Evolutionary conservation across 2,329 filamentous ascomycete species (phyloP).

Genomic region (Coleophoma crateriformis): DNA sequence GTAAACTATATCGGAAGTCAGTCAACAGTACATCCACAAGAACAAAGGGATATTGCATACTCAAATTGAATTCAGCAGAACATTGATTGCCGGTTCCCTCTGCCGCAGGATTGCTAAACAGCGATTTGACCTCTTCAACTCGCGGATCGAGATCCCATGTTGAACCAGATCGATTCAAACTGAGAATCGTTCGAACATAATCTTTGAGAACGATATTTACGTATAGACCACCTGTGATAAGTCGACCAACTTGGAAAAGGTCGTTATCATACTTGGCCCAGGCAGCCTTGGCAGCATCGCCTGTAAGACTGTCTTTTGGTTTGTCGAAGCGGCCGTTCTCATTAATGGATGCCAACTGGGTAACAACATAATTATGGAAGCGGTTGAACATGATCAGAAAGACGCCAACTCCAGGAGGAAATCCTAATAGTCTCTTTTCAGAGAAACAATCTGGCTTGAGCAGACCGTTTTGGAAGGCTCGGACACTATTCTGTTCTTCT

Average conservation of each 20-base stretch:
- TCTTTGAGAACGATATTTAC: conserved; percentile 75
- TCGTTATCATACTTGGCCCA: conserved; percentile 73
- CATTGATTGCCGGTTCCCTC: conserved; percentile 76
- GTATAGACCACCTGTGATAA: conserved; percentile 71
- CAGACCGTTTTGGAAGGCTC: conserved; percentile 64
- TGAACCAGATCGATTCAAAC: conserved; percentile 21
- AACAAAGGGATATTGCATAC: conserved; percentile 5
- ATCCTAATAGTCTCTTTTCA: conserved; percentile 63
- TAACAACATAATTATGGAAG: conserved; percentile 75
- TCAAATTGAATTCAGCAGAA: conserved; percentile 83
- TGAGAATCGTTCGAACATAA: conserved; percentile 64
- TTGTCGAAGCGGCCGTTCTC: conserved; percentile 73
- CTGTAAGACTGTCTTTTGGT: conserved; percentile 38
- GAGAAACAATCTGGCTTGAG: conserved; percentile 70
- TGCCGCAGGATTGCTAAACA: conserved; percentile 48
- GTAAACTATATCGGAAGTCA: conserved; percentile 44
- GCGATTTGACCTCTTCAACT: conserved; percentile 51
- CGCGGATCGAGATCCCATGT: conserved; percentile 69
- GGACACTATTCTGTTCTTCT: conserved; percentile 41
- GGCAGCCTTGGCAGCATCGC: conserved; percentile 41
- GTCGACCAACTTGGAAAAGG: conserved; percentile 70
- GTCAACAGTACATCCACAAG: background rate
- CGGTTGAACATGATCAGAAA: conserved; percentile 72
- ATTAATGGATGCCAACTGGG: conserved; percentile 78
- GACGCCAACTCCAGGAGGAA: conserved; percentile 67